Percentiles rank a stretch among this genome's conserved stretches.
Conservation (phyloP, 2,329 filamentous ascomycete genomes). For the Hymenoscyphus infarciens region DNA sequence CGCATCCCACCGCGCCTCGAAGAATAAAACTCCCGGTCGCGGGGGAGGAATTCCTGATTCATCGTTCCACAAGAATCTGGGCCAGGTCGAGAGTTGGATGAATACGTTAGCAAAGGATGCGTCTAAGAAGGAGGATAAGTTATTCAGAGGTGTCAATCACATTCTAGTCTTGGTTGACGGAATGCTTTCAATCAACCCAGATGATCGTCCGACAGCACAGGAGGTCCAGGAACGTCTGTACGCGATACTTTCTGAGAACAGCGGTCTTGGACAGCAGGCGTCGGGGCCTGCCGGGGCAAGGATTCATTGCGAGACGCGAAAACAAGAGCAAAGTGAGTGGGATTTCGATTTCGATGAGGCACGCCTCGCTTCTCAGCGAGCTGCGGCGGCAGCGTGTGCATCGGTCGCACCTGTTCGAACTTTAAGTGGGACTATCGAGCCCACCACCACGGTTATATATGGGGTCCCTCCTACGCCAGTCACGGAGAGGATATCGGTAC, state of each 20-base stretch:
- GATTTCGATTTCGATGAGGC: conserved; percentile 31
- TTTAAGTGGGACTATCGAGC: conserved; percentile 21
- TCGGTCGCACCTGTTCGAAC: conserved; percentile 13
- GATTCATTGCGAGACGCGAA: conserved; percentile 29
- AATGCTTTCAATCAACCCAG: conserved; percentile 53
- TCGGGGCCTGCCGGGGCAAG: conserved; percentile 8
- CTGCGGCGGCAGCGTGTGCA: conserved; percentile 33
- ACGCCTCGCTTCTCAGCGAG: conserved; percentile 30
- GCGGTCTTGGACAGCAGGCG: conserved; percentile 19
- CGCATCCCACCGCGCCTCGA: conserved; percentile 60
- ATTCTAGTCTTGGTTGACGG: conserved; percentile 50
- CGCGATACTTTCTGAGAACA: conserved; percentile 43
- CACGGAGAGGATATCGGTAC: conserved; percentile 19
- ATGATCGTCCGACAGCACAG: conserved; percentile 49
- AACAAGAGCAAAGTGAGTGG: conserved; percentile 20
- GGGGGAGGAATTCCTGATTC: conserved; percentile 61
- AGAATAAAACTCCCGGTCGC: conserved; percentile 50
- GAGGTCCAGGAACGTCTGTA: conserved; percentile 53
- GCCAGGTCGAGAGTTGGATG: conserved; percentile 69
- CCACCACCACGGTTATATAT: conserved; percentile 22
- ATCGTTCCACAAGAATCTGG: conserved; percentile 68
- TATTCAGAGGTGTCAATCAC: conserved; percentile 50
- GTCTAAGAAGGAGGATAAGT: conserved; percentile 40
- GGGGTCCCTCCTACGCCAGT: conserved; percentile 10
- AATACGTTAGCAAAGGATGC: conserved; percentile 57